Percentiles rank a stretch among this genome's conserved stretches.
phyloP scores from a whole-genome alignment of 495 filamentous ascomycete genomes.

The Annulohypoxylon maeteangense region DNA sequence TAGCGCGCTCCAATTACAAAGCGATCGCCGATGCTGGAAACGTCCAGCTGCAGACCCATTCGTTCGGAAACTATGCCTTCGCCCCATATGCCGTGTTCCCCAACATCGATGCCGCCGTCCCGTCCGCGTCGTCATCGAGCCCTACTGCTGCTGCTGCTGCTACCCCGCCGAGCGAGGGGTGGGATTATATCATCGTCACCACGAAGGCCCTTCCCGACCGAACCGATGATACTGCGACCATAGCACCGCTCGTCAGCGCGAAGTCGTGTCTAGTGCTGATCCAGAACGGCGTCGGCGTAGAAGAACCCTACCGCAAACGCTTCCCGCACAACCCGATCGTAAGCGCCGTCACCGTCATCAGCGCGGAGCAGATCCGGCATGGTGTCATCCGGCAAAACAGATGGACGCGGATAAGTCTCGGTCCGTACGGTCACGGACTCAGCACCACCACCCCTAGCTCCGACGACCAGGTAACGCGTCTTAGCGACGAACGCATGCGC shows the following conservation, averaged over 20 bases:
- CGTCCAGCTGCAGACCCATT: constrained; percentile 61
- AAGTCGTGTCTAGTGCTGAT: constrained; percentile 69
- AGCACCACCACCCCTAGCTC: constrained; percentile 38
- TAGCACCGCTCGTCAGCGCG: constrained; percentile 64
- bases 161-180: constrained; percentile 46
- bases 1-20: constrained; percentile 67
- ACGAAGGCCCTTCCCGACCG: constrained; percentile 69
- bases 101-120: constrained; percentile 50
- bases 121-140: constrained; percentile 13
- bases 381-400: constrained; percentile 67
- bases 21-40: constrained; percentile 56
- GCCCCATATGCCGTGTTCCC: constrained; percentile 60
- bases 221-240: constrained; percentile 55
- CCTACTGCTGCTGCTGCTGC: too few relatives aligned
- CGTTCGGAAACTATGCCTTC: constrained; percentile 66
- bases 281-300: constrained; percentile 77
- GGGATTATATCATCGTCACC: constrained; percentile 69
- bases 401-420: constrained; percentile 69
- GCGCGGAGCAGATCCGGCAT: constrained; percentile 60
- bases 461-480: constrained; percentile 44
- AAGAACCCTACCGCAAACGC: constrained; percentile 66
- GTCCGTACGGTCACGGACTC: constrained; percentile 60
- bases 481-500: constrained; percentile 40
- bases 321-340: constrained; percentile 67
- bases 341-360: constrained; percentile 69